A percentile compares a stretch with the other conserved stretches of the same genome.
Evolutionary conservation across 495 filamentous ascomycete genomes (phyloP).

Genomic region (Talaromyces proteolyticus): DNA sequence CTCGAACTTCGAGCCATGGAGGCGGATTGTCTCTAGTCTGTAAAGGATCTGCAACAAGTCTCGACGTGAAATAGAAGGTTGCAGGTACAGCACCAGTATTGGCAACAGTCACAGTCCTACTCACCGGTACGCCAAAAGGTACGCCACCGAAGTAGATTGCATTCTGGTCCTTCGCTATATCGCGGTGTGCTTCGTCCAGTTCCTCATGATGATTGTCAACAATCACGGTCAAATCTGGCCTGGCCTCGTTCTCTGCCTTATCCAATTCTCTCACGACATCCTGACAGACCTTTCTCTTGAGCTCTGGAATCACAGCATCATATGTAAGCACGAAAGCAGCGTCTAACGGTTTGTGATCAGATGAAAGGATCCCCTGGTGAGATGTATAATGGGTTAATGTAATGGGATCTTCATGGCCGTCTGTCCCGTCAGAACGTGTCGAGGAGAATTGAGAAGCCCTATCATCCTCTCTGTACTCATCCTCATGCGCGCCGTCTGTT

Average conservation of each 20-base stretch:
- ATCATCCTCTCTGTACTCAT: conserved; percentile 47
- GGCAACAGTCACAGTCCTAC: conserved; percentile 69
- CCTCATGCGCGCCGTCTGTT: conserved; percentile 59
- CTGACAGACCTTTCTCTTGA: conserved; percentile 76
- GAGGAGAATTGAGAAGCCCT: conserved; percentile 2
- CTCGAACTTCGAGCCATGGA: conserved; percentile 62
- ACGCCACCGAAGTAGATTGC: conserved; percentile 74
- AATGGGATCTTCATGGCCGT: conserved; percentile 49
- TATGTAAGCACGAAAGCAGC: conserved; percentile 76
- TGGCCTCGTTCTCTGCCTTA: conserved; percentile 84
- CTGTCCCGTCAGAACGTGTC: conserved; percentile 1
- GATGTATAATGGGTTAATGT: conserved; percentile 73
- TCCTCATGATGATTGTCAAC: conserved; percentile 53
- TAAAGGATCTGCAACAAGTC: conserved; percentile 30
- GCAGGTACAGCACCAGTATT: conserved; percentile 83
- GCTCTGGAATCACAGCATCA: conserved; percentile 74
- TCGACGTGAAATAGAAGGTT: conserved; percentile 67
- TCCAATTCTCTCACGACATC: conserved; percentile 88
- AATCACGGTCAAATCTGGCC: conserved; percentile 79
- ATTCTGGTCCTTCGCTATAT: conserved; percentile 36
- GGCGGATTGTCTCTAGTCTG: conserved; percentile 30
- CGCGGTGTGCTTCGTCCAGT: conserved; percentile 11
- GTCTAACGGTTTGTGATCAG: conserved; percentile 90
- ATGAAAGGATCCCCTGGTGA: conserved; percentile 82
- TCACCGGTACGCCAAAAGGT: conserved; percentile 57